Conservation (phyloP, 805 yeast species). For the Spencermartinsiella europaea region DNA sequence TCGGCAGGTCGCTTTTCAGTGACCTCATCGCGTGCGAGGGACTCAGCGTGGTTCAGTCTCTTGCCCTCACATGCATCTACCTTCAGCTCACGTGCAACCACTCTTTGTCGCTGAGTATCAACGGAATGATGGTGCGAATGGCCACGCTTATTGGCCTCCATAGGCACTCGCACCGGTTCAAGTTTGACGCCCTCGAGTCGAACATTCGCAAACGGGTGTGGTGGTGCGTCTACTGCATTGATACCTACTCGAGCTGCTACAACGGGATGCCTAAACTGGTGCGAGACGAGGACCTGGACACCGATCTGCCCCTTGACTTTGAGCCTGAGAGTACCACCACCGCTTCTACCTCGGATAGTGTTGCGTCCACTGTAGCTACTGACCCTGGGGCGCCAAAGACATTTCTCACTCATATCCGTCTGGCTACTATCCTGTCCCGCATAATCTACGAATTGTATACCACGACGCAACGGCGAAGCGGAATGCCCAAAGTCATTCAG, state of each 20-base stretch:
- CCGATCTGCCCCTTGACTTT: constrained; percentile 2
- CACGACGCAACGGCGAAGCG: constrained; percentile 2
- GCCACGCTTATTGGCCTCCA: constrained; percentile 2
- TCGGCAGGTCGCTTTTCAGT: neutral
- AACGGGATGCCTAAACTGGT: constrained; percentile 4
- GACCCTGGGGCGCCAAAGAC: neutral
- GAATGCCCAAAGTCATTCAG: neutral
- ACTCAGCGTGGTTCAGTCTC: constrained; percentile 1
- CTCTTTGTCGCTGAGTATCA: neutral
- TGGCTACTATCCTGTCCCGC: neutral
- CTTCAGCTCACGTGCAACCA: constrained; percentile 1
- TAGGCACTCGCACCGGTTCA: constrained; percentile 4
- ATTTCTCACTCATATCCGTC: neutral
- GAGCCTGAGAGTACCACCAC: neutral
- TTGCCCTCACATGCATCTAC: neutral
- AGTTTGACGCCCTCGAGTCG: constrained; percentile 4
- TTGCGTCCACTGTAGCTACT: neutral
- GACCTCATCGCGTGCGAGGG: neutral
- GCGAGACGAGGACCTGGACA: constrained; percentile 5
- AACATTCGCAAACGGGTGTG: constrained; percentile 2
- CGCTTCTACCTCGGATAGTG: neutral
- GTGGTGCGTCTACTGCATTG: constrained; percentile 4
- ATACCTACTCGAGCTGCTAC: constrained; percentile 3
- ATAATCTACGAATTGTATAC: constrained; percentile 1
- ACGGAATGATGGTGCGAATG: neutral